Conservation (phyloP, 2,329 filamentous ascomycete genomes). For the Tolypocladium sp. region DNA sequence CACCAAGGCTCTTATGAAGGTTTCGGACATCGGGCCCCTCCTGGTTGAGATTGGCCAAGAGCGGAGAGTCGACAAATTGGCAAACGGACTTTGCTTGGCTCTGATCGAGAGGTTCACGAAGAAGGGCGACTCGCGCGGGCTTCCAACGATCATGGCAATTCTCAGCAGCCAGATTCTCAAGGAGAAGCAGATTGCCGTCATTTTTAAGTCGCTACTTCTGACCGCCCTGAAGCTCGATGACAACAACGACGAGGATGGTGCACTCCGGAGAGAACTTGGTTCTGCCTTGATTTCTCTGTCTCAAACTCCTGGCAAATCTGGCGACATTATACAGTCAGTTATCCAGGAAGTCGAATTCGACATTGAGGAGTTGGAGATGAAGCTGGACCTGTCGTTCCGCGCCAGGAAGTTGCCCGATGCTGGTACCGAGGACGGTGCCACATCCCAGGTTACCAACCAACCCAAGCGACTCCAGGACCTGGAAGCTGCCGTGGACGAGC, state of each 20-base stretch:
- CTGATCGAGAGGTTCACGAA: constrained; percentile 53
- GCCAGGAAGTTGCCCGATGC: constrained; percentile 40
- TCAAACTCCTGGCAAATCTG: constrained; percentile 47
- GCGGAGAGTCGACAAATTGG: constrained; percentile 61
- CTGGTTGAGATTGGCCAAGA: constrained; percentile 54
- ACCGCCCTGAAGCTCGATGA: constrained; percentile 50
- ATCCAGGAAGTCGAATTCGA: constrained; percentile 61
- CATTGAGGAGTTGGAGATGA: constrained; percentile 66
- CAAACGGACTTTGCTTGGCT: constrained; percentile 61
- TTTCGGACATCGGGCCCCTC: constrained; percentile 49
- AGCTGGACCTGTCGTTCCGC: constrained; percentile 61
- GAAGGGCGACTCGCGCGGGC: constrained; percentile 46
- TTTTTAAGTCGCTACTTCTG: constrained; percentile 56
- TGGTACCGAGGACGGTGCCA: constrained; percentile 35
- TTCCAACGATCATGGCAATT: constrained; percentile 52
- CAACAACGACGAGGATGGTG: constrained; percentile 41
- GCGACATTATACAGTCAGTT: constrained; percentile 56
- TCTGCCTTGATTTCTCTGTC: constrained; percentile 58
- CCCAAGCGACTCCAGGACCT: constrained; percentile 26
- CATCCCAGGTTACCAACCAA: constrained; percentile 16
- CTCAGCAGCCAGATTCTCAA: constrained; percentile 51
- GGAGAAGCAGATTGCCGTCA: constrained; percentile 52
- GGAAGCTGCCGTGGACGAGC: constrained; percentile 26
- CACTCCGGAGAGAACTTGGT: constrained; percentile 54
- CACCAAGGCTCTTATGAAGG: constrained; percentile 57